Evolutionary conservation across 2,329 filamentous ascomycete species (phyloP).

Genomic region (Cladosporium sp.): DNA sequence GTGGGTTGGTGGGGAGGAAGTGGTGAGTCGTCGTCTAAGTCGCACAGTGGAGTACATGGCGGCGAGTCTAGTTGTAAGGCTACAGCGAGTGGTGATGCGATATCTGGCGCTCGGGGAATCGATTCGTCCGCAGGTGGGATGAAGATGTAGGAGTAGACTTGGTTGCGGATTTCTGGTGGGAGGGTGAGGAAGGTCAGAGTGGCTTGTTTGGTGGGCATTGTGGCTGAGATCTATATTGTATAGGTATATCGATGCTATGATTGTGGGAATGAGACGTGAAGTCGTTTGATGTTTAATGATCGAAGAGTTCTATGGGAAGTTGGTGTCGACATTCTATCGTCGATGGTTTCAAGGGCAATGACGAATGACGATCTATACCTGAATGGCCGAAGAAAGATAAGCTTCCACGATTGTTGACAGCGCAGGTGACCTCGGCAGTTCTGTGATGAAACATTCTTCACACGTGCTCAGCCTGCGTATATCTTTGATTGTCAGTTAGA

Average conservation of each 20-base stretch:
- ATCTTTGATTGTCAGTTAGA: background rate
- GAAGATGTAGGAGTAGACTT: constrained; percentile 17
- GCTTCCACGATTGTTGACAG: background rate
- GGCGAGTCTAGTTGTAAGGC: constrained; percentile 1
- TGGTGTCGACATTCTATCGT: constrained; percentile 1
- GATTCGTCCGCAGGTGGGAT: constrained; percentile 9
- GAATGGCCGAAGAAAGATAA: constrained; percentile 3
- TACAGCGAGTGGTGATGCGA: constrained; percentile 1
- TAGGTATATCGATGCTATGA: background rate
- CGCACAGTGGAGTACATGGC: constrained; percentile 1
- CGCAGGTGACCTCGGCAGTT: constrained; percentile 13
- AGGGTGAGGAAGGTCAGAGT: constrained; percentile 15
- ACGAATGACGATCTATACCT: constrained; percentile 10
- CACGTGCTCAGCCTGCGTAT: background rate
- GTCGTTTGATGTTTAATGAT: background rate
- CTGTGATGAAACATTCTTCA: background rate
- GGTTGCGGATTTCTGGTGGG: constrained; percentile 21
- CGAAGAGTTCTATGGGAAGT: background rate
- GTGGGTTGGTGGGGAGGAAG: background rate
- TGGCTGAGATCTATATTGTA: background rate
- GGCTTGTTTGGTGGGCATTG: background rate
- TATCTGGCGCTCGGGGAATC: background rate
- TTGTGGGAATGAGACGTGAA: background rate
- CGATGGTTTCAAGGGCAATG: constrained; percentile 3
- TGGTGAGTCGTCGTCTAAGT: background rate